Evolutionary conservation across 306 rosid genomes (phyloP), one percentile per base, ranked within the genome.

Genomic region (Cajanus cajan): DNA sequence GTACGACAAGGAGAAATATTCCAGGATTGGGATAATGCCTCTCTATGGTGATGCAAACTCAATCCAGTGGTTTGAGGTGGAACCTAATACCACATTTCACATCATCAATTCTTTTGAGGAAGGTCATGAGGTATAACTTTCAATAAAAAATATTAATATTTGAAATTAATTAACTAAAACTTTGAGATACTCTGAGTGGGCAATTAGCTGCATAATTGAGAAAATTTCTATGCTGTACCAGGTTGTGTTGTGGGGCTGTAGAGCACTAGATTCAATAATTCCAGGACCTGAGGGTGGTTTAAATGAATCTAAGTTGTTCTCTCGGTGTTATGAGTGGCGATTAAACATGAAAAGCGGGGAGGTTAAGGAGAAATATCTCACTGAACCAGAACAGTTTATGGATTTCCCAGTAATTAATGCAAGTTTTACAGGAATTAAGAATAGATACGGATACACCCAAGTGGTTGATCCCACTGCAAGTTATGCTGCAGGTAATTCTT

Each of bases 1-100:
- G 82, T 91, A 85, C 72, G 57, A 78, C 0, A 85, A 82, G 57
- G 81, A 88, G 39, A 88, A 67, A 50, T 84, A 86, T 22, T 90
- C 96, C 12, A 91, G 88, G 74, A 93, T 93, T 43, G 94, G 97
- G 28, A 79, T 90, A 31, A 93, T 93, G 97, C 97, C 94, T 18
- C 93, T 85, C 64, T 91, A 77, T 48, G 92, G 96, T 14, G 77
- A 88, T 74, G 83, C 89, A 8, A 48, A 79, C 69, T 88, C 94
- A 78, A 67, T 87, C 71, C 47, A 54, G 34, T 93, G 98, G 98
- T 91, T 91, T 83, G 68, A 82, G 0, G 94, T 91, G 33, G 80
- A 87, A 76, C 91, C 90, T 57, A 85, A 83, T 59, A 82, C 83
- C 85, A 87, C 93, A 14, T 77, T 91, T 76, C 96, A 87, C 70